Evolutionary conservation across 169 alveolate genomes (phyloP).

Genomic region (Plasmodium vivax): DNA sequence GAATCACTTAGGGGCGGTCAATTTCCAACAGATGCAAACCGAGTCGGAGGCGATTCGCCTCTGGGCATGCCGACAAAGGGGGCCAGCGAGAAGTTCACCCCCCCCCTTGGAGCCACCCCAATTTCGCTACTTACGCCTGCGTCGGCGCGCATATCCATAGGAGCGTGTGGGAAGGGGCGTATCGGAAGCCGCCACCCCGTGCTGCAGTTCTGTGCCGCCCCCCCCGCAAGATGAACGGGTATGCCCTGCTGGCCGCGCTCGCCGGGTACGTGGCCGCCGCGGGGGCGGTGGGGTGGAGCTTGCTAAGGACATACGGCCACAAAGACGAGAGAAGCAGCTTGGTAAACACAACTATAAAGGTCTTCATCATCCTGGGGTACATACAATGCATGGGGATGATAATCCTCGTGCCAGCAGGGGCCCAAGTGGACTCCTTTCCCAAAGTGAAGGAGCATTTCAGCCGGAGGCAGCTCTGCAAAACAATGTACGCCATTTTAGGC

Average conservation of each 20-base stretch:
- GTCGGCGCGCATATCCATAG: background rate
- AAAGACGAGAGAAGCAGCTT: constrained; percentile 21
- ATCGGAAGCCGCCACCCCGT: background rate
- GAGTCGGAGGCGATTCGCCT: background rate
- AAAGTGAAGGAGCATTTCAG: constrained; percentile 1
- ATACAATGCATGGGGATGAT: constrained; percentile 22
- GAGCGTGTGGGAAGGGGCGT: background rate
- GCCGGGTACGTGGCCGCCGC: background rate
- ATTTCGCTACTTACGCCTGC: background rate
- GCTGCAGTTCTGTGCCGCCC: background rate
- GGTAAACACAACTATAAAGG: background rate
- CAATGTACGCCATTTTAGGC: background rate
- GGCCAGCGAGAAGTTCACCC: background rate
- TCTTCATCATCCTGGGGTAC: constrained; percentile 45
- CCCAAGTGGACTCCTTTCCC: background rate
- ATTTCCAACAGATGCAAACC: background rate
- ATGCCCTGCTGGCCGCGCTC: background rate
- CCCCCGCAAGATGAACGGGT: constrained; percentile 19
- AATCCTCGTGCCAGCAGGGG: constrained; percentile 36
- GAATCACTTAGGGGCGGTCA: background rate
- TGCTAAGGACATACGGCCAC: constrained; percentile 17
- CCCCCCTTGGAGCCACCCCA: background rate
- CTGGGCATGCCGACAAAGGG: background rate
- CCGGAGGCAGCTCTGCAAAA: constrained; percentile 3
- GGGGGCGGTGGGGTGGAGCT: constrained; percentile 5